Base-by-base conservation (phyloP, 345 rosid species). In the Orychophragmus violaceus region DNA sequence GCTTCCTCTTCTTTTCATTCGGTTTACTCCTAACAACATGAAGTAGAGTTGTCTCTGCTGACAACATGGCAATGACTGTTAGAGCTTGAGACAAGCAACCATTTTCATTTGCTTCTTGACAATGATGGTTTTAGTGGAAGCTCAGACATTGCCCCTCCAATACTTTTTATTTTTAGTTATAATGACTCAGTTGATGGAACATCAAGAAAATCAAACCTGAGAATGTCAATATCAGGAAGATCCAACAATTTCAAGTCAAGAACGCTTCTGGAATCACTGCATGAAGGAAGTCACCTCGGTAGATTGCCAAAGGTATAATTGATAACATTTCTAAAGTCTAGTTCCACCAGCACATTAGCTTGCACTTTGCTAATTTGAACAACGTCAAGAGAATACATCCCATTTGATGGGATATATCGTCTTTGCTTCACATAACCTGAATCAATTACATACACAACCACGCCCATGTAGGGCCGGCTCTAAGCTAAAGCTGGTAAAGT, bases 321-420 rank as follows among this genome's bases (percentile, higher is more conserved):
- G 85, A 61, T 94, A 94, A 78, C 97, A 94, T 82, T 90, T 94
- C 57, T 97, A 97, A 56, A 96, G 91, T 65, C 91, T 82, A 21
- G 99, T 90, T 83, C 99, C 84, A 62, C 99, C 99, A 51, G 99
- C 99, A 79, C 99, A 82, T 88, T 89, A 64, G 99, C 99, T 81
- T 94, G 97, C 44, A 94, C 96, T 82, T 87, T 90, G 97, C 99
- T 94, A 69, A 94, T 87, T 74, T 83, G 92, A 66, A 88, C 85
- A 74, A 87, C 83, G 79, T 94, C 99, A 57, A 94, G 99, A 77
- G 95, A 94, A 71, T 88, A 90, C 97, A 94, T 85, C 78, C 99
- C 96, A 27, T 88, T 82, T 73, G 95, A 76, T 72, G 99, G 91
- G 82, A 87, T 87, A 82, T 90, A 90, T 36, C 87, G 95, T 19